These are phyloP conservation scores for Aschersonia sp. DNA, from an alignment of 2,329 filamentous ascomycete genomes.

Conservation along the genomic window DNA sequence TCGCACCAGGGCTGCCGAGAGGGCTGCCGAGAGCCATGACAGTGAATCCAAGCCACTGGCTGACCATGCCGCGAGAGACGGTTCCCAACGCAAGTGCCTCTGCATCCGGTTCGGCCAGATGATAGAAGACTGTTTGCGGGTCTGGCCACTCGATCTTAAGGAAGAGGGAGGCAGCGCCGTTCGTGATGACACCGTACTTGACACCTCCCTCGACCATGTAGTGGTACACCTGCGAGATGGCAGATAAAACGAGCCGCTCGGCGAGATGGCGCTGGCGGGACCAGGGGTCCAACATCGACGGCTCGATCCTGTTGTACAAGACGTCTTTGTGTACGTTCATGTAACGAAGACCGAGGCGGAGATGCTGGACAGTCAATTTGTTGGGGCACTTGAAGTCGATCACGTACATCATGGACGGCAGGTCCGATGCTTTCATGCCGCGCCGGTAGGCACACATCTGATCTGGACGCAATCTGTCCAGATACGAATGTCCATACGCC, in stretches of 20 bases:
- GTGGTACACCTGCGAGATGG: constrained; percentile 32
- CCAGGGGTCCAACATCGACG: no score
- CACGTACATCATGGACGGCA: no score
- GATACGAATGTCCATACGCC: no score
- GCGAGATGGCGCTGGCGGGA: constrained; percentile 12
- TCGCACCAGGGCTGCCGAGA: no score
- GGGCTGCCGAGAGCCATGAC: constrained; percentile 6
- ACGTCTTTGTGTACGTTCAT: no score
- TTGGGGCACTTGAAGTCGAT: no score
- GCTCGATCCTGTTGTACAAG: no score
- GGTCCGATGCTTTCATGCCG: no score
- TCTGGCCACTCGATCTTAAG: constrained; percentile 19
- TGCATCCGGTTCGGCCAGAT: constrained; percentile 13
- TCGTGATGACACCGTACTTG: constrained; percentile 26
- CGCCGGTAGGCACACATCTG: no score
- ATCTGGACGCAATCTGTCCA: no score
- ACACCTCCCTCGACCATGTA: constrained; percentile 34
- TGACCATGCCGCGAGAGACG: constrained; percentile 3
- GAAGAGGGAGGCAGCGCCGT: constrained; percentile 28
- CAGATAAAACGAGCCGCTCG: constrained; percentile 22
- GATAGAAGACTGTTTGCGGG: constrained; percentile 14
- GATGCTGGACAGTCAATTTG: no score
- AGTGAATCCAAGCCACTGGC: constrained; percentile 14
- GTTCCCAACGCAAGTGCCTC: constrained; percentile 4
- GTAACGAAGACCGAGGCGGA: no score